Conservation (phyloP, 371 early-diverging fungal species). For the Conidiobolus incongruus region DNA sequence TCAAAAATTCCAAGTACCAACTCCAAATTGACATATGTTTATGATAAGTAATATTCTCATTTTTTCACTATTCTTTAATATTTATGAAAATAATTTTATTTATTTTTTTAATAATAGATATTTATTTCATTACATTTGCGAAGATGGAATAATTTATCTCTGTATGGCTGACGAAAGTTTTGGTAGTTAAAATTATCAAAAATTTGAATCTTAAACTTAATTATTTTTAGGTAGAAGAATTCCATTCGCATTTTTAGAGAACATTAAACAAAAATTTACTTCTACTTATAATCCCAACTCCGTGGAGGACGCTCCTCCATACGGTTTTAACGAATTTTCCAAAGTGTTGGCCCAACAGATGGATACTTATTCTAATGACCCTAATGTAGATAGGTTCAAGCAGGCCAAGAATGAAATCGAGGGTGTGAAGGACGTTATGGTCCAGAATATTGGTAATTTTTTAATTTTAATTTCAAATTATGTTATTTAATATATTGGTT, state of each 20-base stretch:
- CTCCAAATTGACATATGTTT: constrained; percentile 75
- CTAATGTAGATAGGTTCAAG: constrained; percentile 46
- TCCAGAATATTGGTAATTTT: constrained; percentile 72
- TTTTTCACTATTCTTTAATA: neutral
- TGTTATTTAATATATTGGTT: neutral
- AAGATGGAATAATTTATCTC: constrained; percentile 59
- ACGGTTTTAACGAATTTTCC: constrained; percentile 65
- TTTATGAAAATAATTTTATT: neutral
- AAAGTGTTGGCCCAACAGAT: constrained; percentile 53
- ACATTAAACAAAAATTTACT: constrained; percentile 41
- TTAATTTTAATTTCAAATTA: too few species aligned
- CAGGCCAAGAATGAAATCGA: constrained; percentile 78
- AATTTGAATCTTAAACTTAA: neutral
- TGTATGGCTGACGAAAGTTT: constrained; percentile 79
- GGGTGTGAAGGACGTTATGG: constrained; percentile 86
- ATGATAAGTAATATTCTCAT: constrained; percentile 55
- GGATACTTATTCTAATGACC: constrained; percentile 56
- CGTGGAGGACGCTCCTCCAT: constrained; percentile 32
- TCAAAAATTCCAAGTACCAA: constrained; percentile 76
- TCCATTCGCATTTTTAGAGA: constrained; percentile 76
- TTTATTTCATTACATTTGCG: constrained; percentile 71
- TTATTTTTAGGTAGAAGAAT: constrained; percentile 34
- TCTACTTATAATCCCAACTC: constrained; percentile 28
- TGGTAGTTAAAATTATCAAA: constrained; percentile 17
- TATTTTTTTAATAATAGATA: constrained; percentile 24